Evolutionary conservation across 495 filamentous ascomycete genomes (phyloP), one percentile per base, ranked within the genome.

Genomic region (Xylaria intraflava): DNA sequence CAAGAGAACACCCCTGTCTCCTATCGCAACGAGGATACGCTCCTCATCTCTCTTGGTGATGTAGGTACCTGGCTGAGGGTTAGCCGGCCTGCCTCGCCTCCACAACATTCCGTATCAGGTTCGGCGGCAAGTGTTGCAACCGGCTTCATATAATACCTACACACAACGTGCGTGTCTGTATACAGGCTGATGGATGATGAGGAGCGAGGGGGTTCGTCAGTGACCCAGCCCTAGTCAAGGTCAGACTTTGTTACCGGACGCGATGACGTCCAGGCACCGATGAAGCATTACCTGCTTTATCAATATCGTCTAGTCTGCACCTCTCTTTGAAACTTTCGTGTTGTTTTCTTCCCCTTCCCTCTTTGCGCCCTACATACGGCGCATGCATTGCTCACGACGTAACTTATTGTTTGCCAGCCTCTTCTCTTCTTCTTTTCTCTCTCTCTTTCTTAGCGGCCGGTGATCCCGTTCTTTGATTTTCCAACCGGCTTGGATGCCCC

Each of bases 401-500:
- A n/a, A n/a, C n/a, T 63, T 66, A 70, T 73, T 66, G 72, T 68
- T 73, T 69, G 66, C 72, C 69, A 73, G 64, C 67, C 58, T 57
- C 64, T 64, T 62, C n/a, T n/a, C n/a, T n/a, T n/a, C n/a, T n/a
- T 62, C 57, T 62, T 68, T 71, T 35, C 38, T 31, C 39, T 26
- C 20, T 16, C 41, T n/a, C 68, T 70, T 72, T 73, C 70, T 71
- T 70, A 71, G 72, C 74, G 74, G 76, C 76, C 78, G 65, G 69
- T 65, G 62, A 68, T 73, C 69, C 73, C 76, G 75, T 75, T 78
- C 78, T 72, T 73, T 73, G 66, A 69, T 68, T 56, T 57, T 64
- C 75, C 78, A 79, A 80, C 76, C 78, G 73, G 76, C 69, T 80
- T 78, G 76, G 75, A 73, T 78, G 75, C 69, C 71, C 68, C 73